Evolutionary conservation across 768 basidiomycete genomes (phyloP).

Genomic region (Boletus rufocinnamomeus): DNA sequence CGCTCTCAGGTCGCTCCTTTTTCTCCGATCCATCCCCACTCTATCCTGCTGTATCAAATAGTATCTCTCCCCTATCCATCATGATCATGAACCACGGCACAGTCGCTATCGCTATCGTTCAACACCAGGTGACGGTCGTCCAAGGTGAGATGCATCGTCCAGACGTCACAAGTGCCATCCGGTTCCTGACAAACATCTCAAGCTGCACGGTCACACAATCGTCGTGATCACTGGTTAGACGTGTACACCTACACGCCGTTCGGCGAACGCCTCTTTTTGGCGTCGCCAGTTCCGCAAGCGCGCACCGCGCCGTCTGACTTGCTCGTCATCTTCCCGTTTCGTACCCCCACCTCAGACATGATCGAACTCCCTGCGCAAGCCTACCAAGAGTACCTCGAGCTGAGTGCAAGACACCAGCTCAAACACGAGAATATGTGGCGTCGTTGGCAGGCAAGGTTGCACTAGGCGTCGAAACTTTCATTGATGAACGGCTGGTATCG

Average conservation of each 20-base stretch:
- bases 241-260: constrained; percentile 67
- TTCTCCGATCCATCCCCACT: not conserved
- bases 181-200: constrained; percentile 4
- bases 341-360: constrained; percentile 47
- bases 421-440: constrained; percentile 62
- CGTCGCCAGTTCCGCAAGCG: constrained; percentile 56
- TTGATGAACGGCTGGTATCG: not conserved
- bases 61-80: not conserved
- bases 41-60: constrained; percentile 22
- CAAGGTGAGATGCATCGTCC: constrained; percentile 48
- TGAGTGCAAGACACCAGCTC: constrained; percentile 53
- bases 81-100: constrained; percentile 59
- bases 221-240: constrained; percentile 60
- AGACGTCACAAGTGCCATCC: not conserved
- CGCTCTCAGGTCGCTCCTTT: constrained; percentile 8
- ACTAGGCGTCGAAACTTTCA: constrained; percentile 4
- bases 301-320: constrained; percentile 63
- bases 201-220: constrained; percentile 60
- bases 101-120: constrained; percentile 68
- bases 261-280: constrained; percentile 66
- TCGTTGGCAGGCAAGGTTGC: constrained; percentile 41
- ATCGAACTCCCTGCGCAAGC: constrained; percentile 64
- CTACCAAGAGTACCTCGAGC: constrained; percentile 57
- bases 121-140: constrained; percentile 66
- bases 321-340: constrained; percentile 52